phyloP scores from a whole-genome alignment of 2,329 filamentous ascomycete genomes.

The Colletotrichum sp. region DNA sequence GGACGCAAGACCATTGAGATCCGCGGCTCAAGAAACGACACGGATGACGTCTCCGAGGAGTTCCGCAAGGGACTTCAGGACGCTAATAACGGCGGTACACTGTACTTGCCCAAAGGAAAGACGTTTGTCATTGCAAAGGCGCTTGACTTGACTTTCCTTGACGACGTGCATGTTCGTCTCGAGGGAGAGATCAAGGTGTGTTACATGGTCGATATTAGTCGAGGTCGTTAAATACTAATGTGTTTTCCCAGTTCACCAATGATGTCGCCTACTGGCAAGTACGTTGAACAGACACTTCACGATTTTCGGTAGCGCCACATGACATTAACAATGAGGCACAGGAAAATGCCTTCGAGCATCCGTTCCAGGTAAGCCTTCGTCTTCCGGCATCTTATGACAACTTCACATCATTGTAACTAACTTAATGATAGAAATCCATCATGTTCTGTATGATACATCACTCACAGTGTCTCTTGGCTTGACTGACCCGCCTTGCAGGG shows the following conservation, averaged over 20 bases:
- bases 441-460: conserved; percentile 44
- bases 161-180: conserved; percentile 61
- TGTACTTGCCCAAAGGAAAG: conserved; percentile 57
- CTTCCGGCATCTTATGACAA: background rate
- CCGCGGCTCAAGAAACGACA: conserved; percentile 49
- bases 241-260: conserved; percentile 42
- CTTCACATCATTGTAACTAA: background rate
- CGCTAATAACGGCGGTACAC: conserved; percentile 63
- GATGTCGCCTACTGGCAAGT: conserved; percentile 46
- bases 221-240: background rate
- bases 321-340: conserved; percentile 17
- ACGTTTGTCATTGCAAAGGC: conserved; percentile 64
- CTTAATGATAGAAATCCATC: conserved; percentile 46
- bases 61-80: conserved; percentile 58
- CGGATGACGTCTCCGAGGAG: conserved; percentile 60
- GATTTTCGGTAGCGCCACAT: background rate
- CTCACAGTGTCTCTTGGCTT: background rate
- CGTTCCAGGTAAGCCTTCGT: conserved; percentile 34
- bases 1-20: conserved; percentile 17
- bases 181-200: conserved; percentile 54
- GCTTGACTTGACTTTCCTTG: conserved; percentile 61
- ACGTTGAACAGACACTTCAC: background rate
- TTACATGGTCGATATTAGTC: too few relatives aligned
- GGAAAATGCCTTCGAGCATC: conserved; percentile 41
- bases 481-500: conserved; percentile 36